Percentiles rank a stretch among this genome's conserved stretches.
Evolutionary conservation across 805 yeast species (phyloP).

Genomic region (Torulaspora delbrueckii): DNA sequence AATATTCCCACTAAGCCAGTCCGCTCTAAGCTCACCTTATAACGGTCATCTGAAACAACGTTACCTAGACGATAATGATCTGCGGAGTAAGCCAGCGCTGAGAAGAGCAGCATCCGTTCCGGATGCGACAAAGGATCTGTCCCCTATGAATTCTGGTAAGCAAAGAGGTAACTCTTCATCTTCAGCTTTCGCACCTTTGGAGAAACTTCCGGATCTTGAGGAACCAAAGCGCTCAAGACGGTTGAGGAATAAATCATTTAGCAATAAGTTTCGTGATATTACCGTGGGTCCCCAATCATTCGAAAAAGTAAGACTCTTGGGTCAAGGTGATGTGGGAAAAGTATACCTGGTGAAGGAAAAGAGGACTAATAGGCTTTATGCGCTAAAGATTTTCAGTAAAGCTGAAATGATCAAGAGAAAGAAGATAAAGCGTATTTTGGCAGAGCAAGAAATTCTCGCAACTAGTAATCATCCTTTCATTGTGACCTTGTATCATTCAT

Average conservation of each 20-base stretch:
- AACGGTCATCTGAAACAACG: constrained; percentile 6
- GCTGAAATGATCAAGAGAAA: constrained; percentile 93
- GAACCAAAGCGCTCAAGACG: constrained; percentile 34
- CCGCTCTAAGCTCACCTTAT: constrained; percentile 4
- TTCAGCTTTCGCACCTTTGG: not conserved
- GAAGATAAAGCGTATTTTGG: constrained; percentile 88
- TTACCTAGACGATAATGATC: not conserved
- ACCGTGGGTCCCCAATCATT: constrained; percentile 84
- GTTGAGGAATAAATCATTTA: constrained; percentile 45
- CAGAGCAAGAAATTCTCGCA: constrained; percentile 94
- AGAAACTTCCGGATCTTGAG: constrained; percentile 2
- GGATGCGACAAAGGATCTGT: constrained; percentile 42
- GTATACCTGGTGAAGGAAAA: constrained; percentile 89
- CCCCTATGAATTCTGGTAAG: not conserved
- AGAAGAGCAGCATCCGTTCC: constrained; percentile 87
- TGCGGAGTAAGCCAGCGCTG: constrained; percentile 36
- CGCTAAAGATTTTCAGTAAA: constrained; percentile 87
- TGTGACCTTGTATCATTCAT: constrained; percentile 91
- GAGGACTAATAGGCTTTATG: constrained; percentile 66
- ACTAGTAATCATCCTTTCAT: constrained; percentile 96
- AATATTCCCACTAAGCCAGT: not conserved
- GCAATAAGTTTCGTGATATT: constrained; percentile 68
- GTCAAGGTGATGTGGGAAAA: constrained; percentile 97
- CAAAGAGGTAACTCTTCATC: constrained; percentile 2
- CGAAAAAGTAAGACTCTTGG: constrained; percentile 83